A percentile compares a stretch with the other conserved stretches of the same genome.
Evolutionary conservation across 345 rosid genomes (phyloP).

Genomic region (Linum usitatissimum): DNA sequence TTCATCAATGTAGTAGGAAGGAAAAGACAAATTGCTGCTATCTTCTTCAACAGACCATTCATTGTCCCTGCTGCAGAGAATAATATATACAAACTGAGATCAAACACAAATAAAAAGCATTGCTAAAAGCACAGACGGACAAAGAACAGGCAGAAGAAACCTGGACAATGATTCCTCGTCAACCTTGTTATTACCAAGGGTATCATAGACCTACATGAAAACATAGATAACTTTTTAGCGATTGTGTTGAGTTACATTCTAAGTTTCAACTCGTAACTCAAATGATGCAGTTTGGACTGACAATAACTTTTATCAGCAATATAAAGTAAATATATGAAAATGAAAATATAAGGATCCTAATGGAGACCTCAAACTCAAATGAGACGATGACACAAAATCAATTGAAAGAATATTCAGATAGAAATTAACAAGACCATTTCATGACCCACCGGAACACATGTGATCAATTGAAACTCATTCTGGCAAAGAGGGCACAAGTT

Average conservation of each 20-base stretch:
- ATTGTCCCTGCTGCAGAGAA: constrained; percentile 61
- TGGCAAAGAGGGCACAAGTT: constrained; percentile 98
- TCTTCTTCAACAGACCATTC: constrained; percentile 71
- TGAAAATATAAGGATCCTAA: constrained; percentile 5
- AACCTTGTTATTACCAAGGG: constrained; percentile 56
- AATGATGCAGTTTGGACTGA: constrained; percentile 10
- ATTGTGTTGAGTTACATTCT: constrained; percentile 7
- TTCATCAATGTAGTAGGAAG: constrained; percentile 91
- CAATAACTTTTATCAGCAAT: not conserved
- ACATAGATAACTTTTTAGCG: constrained; percentile 15
- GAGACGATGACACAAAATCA: not conserved
- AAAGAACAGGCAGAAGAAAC: constrained; percentile 18
- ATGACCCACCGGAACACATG: constrained; percentile 89
- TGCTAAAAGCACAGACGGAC: not conserved
- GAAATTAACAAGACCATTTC: constrained; percentile 1
- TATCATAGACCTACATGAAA: constrained; percentile 71
- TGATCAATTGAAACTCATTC: constrained; percentile 85
- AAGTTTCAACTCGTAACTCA: not conserved
- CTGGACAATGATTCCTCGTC: constrained; percentile 67
- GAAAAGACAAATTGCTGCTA: constrained; percentile 60
- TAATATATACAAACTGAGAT: not conserved
- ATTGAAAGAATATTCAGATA: not conserved
- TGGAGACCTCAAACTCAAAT: not conserved
- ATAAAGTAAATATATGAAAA: not conserved
- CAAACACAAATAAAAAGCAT: not conserved